Percentiles rank a stretch among this genome's conserved stretches.
phyloP scores from a whole-genome alignment of 805 yeast species.

The Priceomyces melissophilus region DNA sequence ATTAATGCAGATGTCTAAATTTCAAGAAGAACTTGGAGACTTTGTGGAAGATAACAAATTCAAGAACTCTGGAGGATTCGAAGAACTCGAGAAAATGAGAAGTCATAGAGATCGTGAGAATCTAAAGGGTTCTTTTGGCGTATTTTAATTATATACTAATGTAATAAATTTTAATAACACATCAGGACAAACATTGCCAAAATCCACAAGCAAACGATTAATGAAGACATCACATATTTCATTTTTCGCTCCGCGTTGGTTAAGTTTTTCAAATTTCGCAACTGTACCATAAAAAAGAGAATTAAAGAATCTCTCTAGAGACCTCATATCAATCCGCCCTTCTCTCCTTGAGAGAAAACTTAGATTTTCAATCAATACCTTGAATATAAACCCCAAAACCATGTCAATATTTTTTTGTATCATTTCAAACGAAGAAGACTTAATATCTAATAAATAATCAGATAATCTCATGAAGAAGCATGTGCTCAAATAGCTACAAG shows the following conservation, averaged over 20 bases:
- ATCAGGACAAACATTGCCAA: not conserved
- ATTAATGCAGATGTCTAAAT: conserved; percentile 54
- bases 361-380: conserved; percentile 7
- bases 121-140: conserved; percentile 45
- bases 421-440: conserved; percentile 9
- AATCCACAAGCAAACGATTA: conserved; percentile 1
- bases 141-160: conserved; percentile 13
- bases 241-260: conserved; percentile 6
- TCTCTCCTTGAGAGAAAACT: conserved; percentile 5
- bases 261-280: conserved; percentile 10
- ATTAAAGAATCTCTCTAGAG: conserved; percentile 12
- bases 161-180: not conserved
- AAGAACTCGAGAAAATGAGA: conserved; percentile 74
- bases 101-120: conserved; percentile 68
- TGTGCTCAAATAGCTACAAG: conserved; percentile 20
- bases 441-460: conserved; percentile 16
- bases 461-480: conserved; percentile 18
- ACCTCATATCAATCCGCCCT: conserved; percentile 4
- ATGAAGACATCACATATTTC: conserved; percentile 9
- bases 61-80: conserved; percentile 84
- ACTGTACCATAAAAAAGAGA: conserved; percentile 11
- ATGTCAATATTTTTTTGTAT: conserved; percentile 13
- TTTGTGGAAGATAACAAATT: conserved; percentile 78
- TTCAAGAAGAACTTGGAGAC: conserved; percentile 79
- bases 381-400: conserved; percentile 9